Evolutionary conservation across 805 yeast species (phyloP).

Genomic region (Yarrowia porcina): DNA sequence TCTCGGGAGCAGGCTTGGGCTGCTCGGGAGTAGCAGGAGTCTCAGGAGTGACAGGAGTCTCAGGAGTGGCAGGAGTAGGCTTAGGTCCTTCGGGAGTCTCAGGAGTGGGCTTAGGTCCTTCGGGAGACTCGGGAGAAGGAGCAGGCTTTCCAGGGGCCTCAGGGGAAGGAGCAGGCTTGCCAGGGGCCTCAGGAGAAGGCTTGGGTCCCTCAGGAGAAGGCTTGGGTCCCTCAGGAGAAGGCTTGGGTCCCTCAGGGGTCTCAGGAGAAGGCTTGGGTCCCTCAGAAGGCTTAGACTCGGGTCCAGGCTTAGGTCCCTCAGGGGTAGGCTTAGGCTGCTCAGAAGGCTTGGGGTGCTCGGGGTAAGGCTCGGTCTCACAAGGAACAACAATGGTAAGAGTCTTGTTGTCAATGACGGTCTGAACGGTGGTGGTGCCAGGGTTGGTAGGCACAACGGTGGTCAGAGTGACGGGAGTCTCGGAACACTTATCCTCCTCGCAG

Average conservation of each 20-base stretch:
- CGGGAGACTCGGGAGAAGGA: not conserved
- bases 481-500: not conserved
- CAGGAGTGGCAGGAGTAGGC: not conserved
- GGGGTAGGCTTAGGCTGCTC: not conserved
- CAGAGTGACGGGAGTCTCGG: constrained; percentile 2
- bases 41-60: not conserved
- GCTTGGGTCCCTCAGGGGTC: not conserved
- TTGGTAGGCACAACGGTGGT: constrained; percentile 9
- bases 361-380: not conserved
- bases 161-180: no score
- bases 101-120: not conserved
- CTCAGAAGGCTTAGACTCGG: not conserved
- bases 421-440: not conserved
- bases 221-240: no score
- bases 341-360: no score
- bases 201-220: no score
- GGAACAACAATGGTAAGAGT: constrained; percentile 82
- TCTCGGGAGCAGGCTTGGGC: not conserved
- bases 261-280: not conserved
- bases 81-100: not conserved
- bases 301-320: not conserved
- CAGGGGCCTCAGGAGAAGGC: no score
- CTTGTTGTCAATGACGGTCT: constrained; percentile 87
- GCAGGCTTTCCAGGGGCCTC: not conserved
- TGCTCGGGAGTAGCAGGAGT: not conserved